These are phyloP conservation scores for Phoma sp. DNA, from an alignment of 2,329 filamentous ascomycete genomes.

Conservation along the genomic window DNA sequence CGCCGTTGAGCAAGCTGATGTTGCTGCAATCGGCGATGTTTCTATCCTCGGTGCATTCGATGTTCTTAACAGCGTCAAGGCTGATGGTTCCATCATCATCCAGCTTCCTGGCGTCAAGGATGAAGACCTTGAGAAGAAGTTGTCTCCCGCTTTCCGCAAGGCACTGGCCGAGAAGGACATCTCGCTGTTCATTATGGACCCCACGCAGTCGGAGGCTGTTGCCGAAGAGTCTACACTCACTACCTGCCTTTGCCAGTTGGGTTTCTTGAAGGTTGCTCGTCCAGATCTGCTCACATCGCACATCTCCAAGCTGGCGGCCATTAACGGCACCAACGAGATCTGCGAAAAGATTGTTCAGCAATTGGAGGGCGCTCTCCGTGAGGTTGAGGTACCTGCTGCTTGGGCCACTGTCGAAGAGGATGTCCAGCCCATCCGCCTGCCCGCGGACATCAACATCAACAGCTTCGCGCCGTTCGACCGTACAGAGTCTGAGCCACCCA, in stretches of 20 bases:
- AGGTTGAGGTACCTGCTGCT: constrained; percentile 76
- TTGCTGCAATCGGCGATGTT: constrained; percentile 78
- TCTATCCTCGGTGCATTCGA: constrained; percentile 81
- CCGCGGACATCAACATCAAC: constrained; percentile 72
- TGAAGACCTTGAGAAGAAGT: constrained; percentile 87
- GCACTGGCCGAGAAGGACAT: constrained; percentile 72
- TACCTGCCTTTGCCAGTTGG: constrained; percentile 75
- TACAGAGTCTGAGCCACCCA: constrained; percentile 70
- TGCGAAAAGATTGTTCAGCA: constrained; percentile 66
- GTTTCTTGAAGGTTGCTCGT: constrained; percentile 80
- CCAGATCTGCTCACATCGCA: constrained; percentile 68
- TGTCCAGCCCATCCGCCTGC: constrained; percentile 60
- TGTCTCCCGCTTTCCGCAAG: constrained; percentile 74
- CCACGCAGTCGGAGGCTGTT: constrained; percentile 70
- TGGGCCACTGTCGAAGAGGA: constrained; percentile 77
- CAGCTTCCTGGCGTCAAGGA: constrained; percentile 81
- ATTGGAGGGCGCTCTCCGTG: constrained; percentile 72
- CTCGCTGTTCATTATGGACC: constrained; percentile 77
- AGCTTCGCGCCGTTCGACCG: constrained; percentile 85
- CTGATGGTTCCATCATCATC: constrained; percentile 74
- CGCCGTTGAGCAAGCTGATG: constrained; percentile 77
- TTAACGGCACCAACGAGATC: constrained; percentile 66
- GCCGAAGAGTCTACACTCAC: constrained; percentile 67
- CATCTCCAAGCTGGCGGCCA: constrained; percentile 69
- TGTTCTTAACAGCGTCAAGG: constrained; percentile 72